Evolutionary conservation across 805 yeast genomes (phyloP).

Genomic region (Candida sphagnicola): DNA sequence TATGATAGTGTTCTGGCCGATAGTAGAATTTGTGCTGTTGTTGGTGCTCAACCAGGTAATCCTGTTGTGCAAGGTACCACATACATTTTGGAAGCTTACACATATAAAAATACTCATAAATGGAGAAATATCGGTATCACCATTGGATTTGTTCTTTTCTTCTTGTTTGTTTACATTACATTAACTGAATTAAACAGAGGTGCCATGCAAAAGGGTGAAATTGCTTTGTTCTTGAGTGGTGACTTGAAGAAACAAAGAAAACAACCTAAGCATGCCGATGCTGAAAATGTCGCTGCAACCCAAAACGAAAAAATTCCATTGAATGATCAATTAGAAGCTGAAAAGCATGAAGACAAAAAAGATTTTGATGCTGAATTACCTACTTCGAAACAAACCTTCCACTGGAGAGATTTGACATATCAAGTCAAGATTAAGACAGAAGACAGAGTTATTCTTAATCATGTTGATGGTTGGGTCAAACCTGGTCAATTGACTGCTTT

Average conservation of each 20-base stretch:
- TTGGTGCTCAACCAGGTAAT: slow-evolving; percentile 58
- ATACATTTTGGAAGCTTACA: slow-evolving; percentile 47
- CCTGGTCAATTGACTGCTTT: slow-evolving; percentile 81
- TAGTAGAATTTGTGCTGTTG: slow-evolving; percentile 53
- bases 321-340: slow-evolving; percentile 26
- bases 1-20: slow-evolving; percentile 36
- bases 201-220: slow-evolving; percentile 43
- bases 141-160: slow-evolving; percentile 47
- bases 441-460: slow-evolving; percentile 36
- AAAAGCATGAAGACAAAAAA: slow-evolving; percentile 11
- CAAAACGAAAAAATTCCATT: slow-evolving; percentile 21
- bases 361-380: slow-evolving; percentile 10
- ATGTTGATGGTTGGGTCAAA: slow-evolving; percentile 61
- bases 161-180: slow-evolving; percentile 29
- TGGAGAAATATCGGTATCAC: slow-evolving; percentile 82
- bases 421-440: slow-evolving; percentile 35
- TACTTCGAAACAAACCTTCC: slow-evolving; percentile 23
- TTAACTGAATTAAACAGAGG: slow-evolving; percentile 39
- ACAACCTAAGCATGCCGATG: slow-evolving; percentile 12
- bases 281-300: slow-evolving; percentile 14
- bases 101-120: slow-evolving; percentile 52
- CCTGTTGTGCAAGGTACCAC: slow-evolving; percentile 53
- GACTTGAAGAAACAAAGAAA: slow-evolving; percentile 24
- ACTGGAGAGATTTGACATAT: slow-evolving; percentile 37
- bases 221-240: slow-evolving; percentile 24